Evolutionary conservation across 345 rosid genomes (phyloP), one percentile per base, ranked within the genome.

Genomic region (Rhodamnia rubescens): DNA sequence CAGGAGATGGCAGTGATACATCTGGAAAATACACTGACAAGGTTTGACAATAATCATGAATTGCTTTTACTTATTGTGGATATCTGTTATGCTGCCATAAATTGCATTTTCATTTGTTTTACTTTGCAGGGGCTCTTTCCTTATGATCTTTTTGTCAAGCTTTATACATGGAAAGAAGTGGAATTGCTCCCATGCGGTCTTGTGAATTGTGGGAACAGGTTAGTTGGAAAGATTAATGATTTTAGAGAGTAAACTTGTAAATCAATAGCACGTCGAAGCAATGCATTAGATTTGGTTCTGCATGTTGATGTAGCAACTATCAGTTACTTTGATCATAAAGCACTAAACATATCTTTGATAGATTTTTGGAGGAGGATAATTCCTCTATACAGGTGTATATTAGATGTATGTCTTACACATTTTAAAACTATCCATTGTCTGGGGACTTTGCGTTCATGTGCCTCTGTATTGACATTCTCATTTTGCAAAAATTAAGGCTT

Each of bases 161-260:
- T 98, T 82, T 96, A 96, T 89, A 88, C 87, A 74, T 91, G 90
- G 87, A 93, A 91, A 88, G 94, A 94, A 88, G 91, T 86, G 83
- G 95, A 94, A 85, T 89, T 96, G 86, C 92, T 87, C 87, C 99
- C 99, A 44, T 93, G 93, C 87, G 99, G 99, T 55, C 94, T 98
- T 83, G 90, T 90, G 86, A 98, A 98, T 85, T 93, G 97, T 85
- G 98, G 99, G 50, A 98, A 98, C 91, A 98, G 98, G 99, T 98
- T 87, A 89, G 58, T 47, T 49, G 84, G 15, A 51, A 55, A 53
- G 22, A 40, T 82, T 53, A 24, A 29, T 82, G 40, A 53, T 32
- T 82, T 53, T 82, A 40, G 47, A 69, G 20, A 69, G 47, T 69
- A 69, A 69, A 69, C 47, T 36, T 8, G 18, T 36, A 40, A 69